Evolutionary conservation across 768 basidiomycete species (phyloP), one percentile per base, ranked within the genome.

Genomic region (Glaciozyma martinii): DNA sequence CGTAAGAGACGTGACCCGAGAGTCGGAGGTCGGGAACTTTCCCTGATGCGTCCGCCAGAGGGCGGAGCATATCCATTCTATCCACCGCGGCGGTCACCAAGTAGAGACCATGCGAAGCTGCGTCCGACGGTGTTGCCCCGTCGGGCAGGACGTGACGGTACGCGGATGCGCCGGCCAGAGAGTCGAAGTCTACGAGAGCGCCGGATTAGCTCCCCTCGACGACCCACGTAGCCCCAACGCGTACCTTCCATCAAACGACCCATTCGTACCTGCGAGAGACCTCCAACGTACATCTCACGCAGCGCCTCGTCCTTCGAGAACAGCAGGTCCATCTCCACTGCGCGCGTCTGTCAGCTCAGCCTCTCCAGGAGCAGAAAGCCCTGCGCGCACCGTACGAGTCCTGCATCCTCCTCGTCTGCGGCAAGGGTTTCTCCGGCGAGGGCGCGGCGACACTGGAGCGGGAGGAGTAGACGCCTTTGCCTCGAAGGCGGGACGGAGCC

Each of bases 31-130:
- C 73, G 16, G 69, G 62, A 5, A 70, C 55, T 15, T 58, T 59
- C 16, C 69, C 69, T 30, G 71, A 63, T 13, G 62, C 18, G 54
- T 66, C 52, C 12, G 55, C 30, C 9, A 73, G 46, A 0, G 73
- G 69, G 15, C 66, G 66, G 6, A 72, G 61, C 25, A 71, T 30
- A 63, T 73, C 73, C 61, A 73, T 62, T 1, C 73, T 62, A 58
- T 73, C 73, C 21, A 73, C 73, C 1, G 71, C 65, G 25, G 73
- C 73, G 1, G 73, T 73, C 19, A 73, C 73, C 32, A 73, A 56
- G 66, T 69, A 72, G 42, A 73, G 52, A 21, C 67, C 72, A 56
- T 65, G 59, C 49, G 61, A 58, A 19, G 43, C 37, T 10, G 69
- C 66, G n/a, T 68, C 65, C 1, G 56, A 25, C 16, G 66, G 46